Evolutionary conservation across 208 protist species (phyloP).

Genomic region (Acanthamoeba culbertsoni): DNA sequence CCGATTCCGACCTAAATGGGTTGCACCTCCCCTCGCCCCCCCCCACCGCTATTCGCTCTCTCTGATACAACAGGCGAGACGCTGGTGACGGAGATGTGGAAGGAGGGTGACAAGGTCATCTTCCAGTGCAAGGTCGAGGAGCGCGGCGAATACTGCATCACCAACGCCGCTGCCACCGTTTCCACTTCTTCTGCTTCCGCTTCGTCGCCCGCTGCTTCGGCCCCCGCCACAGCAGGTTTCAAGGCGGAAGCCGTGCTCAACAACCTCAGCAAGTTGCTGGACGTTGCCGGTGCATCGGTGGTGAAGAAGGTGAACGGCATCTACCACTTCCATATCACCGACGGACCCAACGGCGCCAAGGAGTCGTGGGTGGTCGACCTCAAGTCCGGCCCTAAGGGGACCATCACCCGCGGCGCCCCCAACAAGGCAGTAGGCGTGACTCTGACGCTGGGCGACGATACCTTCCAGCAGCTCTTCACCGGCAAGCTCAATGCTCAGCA

Average conservation of each 20-base stretch:
- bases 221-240: background rate
- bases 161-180: slow-evolving; percentile 55
- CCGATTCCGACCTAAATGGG: no score
- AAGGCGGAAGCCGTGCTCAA: slow-evolving; percentile 13
- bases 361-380: slow-evolving; percentile 47
- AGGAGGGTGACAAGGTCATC: slow-evolving; percentile 46
- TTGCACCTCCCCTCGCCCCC: background rate
- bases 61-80: slow-evolving; percentile 63
- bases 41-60: background rate
- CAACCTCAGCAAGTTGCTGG: background rate
- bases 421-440: slow-evolving; percentile 51
- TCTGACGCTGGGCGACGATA: slow-evolving; percentile 61
- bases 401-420: background rate
- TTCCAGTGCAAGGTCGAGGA: slow-evolving; percentile 63
- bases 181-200: background rate
- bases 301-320: slow-evolving; percentile 66
- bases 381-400: slow-evolving; percentile 17
- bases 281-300: background rate
- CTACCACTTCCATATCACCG: slow-evolving; percentile 63
- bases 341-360: background rate
- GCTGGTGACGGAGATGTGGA: slow-evolving; percentile 72
- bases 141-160: slow-evolving; percentile 51
- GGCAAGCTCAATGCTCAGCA: slow-evolving; percentile 71
- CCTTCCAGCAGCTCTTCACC: background rate
- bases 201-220: background rate